Evolutionary conservation across 139 green algal species (phyloP).

Genomic region (Chlamydomonas asymmetrica): DNA sequence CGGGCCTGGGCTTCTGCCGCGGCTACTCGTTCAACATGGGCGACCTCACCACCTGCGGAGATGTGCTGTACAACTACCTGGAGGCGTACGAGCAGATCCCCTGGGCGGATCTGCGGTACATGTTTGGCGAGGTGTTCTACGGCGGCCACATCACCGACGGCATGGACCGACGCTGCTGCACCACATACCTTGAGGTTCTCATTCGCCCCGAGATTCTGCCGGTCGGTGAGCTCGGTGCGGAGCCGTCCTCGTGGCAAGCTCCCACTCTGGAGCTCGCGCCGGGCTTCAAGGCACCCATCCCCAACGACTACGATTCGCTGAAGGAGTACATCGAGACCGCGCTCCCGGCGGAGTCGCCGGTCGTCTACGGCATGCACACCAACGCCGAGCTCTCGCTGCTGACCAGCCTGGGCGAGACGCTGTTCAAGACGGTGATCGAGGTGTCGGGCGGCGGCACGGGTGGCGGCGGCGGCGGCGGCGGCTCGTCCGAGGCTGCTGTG

Average conservation of each 20-base stretch:
- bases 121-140: constrained; percentile 89
- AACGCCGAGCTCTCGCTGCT: constrained; percentile 85
- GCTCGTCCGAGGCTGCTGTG: constrained; percentile 54
- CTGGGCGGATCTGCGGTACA: constrained; percentile 86
- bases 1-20: constrained; percentile 86
- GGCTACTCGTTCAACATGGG: constrained; percentile 90
- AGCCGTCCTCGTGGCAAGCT: constrained; percentile 49
- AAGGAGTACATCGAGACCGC: constrained; percentile 74
- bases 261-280: constrained; percentile 74
- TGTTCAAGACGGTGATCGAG: constrained; percentile 83
- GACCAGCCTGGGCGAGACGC: constrained; percentile 78
- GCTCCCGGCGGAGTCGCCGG: constrained; percentile 77
- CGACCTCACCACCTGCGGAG: constrained; percentile 82
- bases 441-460: constrained; percentile 66
- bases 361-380: constrained; percentile 87
- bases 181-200: constrained; percentile 85
- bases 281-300: constrained; percentile 75
- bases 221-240: constrained; percentile 39
- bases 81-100: constrained; percentile 75
- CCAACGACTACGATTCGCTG: constrained; percentile 66
- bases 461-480: constrained; percentile 49
- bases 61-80: constrained; percentile 88
- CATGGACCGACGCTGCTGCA: constrained; percentile 86
- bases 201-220: constrained; percentile 76
- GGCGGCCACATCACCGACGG: constrained; percentile 85